A percentile compares a stretch with the other conserved stretches of the same genome.
Evolutionary conservation across 2,329 filamentous ascomycete species (phyloP).

Genomic region (Fusarium citri): DNA sequence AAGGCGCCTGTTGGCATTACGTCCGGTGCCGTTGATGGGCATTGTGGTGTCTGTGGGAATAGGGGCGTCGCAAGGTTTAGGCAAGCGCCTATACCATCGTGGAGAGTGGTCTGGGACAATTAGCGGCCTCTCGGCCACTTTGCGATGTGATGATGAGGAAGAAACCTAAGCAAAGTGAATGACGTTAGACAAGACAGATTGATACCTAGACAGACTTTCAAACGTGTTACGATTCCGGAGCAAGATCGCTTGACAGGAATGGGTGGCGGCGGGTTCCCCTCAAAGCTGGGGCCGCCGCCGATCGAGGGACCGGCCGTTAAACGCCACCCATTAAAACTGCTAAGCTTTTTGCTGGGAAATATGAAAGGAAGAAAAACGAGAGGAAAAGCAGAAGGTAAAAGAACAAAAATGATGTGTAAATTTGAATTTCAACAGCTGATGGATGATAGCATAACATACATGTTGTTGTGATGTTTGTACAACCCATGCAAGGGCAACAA

Average conservation of each 20-base stretch:
- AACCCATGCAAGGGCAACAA: slow-evolving; percentile 53
- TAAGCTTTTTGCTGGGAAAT: slow-evolving; percentile 33
- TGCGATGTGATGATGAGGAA: slow-evolving; percentile 28
- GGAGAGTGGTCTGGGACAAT: slow-evolving; percentile 47
- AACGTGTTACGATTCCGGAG: slow-evolving; percentile 31
- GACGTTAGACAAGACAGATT: slow-evolving; percentile 40
- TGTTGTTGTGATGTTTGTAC: slow-evolving; percentile 36
- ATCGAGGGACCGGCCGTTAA: slow-evolving; percentile 43
- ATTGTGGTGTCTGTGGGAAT: slow-evolving; percentile 39
- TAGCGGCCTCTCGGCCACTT: slow-evolving; percentile 36
- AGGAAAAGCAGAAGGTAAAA: not conserved
- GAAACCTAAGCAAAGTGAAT: slow-evolving; percentile 29
- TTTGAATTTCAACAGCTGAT: not conserved
- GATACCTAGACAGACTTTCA: slow-evolving; percentile 20
- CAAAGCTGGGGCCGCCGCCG: slow-evolving; percentile 37
- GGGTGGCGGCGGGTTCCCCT: slow-evolving; percentile 42
- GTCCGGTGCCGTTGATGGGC: slow-evolving; percentile 50
- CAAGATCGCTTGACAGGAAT: slow-evolving; percentile 33
- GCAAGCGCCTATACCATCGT: slow-evolving; percentile 51
- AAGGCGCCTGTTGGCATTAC: slow-evolving; percentile 46
- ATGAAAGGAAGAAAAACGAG: not conserved
- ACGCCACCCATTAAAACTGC: slow-evolving; percentile 37
- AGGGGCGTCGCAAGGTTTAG: slow-evolving; percentile 39
- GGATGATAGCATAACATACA: slow-evolving; percentile 32
- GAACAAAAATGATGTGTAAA: slow-evolving; percentile 6